Evolutionary conservation across 2,329 filamentous ascomycete species (phyloP).

Genomic region (Blastomyces emzantsi): DNA sequence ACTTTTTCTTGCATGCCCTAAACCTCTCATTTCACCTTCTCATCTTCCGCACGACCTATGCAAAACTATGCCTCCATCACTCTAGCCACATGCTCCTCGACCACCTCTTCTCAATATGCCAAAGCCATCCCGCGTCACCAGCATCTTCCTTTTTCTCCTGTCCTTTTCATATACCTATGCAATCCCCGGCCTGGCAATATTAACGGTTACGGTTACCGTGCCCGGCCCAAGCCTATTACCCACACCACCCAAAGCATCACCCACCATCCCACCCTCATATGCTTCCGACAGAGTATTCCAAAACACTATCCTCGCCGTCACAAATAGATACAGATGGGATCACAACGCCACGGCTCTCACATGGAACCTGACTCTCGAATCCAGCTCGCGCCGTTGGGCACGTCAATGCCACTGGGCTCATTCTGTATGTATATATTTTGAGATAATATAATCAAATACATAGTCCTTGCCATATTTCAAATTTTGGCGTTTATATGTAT

Average conservation of each 20-base stretch:
- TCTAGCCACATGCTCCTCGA: neutral
- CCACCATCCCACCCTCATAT: neutral
- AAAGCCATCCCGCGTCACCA: neutral
- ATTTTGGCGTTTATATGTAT: neutral
- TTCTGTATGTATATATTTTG: constrained; percentile 24
- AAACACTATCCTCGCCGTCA: constrained; percentile 31
- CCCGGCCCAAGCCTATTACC: neutral
- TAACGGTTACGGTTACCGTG: neutral
- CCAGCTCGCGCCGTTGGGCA: constrained; percentile 46
- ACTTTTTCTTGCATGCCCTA: neutral
- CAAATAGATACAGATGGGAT: constrained; percentile 55
- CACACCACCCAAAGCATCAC: neutral
- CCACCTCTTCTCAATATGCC: neutral
- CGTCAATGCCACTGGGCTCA: constrained; percentile 36
- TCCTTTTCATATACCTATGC: neutral
- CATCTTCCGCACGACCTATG: neutral
- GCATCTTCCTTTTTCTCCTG: neutral
- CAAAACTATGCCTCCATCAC: neutral
- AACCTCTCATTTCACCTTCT: neutral
- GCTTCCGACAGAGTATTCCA: neutral
- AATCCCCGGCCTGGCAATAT: neutral
- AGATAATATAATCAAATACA: neutral
- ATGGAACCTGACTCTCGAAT: constrained; percentile 58
- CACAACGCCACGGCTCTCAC: constrained; percentile 51
- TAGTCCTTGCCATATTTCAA: neutral